These are phyloP conservation scores for Saprolegnia parasitica DNA, from an alignment of 352 stramenopile species.

Conservation along the genomic window DNA sequence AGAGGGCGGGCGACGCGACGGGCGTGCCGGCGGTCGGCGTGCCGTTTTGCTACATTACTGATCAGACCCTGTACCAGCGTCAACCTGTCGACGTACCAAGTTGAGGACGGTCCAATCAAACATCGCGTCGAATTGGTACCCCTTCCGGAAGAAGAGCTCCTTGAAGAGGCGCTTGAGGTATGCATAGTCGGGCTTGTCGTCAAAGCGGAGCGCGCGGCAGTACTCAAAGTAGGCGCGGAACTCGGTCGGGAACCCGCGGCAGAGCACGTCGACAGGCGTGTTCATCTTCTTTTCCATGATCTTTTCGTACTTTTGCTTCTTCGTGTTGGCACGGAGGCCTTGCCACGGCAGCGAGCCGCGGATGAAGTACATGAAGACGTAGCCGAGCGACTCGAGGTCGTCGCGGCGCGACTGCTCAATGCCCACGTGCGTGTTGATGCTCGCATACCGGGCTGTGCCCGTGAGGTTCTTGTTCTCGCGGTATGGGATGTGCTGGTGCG, in stretches of 20 bases:
- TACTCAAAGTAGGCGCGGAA: slow-evolving; percentile 98
- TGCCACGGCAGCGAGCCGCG: slow-evolving; percentile 96
- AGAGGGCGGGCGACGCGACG: neutral
- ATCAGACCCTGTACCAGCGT: too few relatives aligned
- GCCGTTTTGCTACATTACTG: slow-evolving; percentile 6
- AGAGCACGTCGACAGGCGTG: slow-evolving; percentile 89
- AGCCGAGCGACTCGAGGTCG: slow-evolving; percentile 96
- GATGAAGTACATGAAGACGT: slow-evolving; percentile 94
- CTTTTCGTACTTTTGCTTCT: slow-evolving; percentile 96
- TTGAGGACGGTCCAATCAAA: slow-evolving; percentile 98
- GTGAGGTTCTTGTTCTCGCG: slow-evolving; percentile 91
- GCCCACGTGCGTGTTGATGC: slow-evolving; percentile 98
- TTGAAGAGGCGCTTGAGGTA: slow-evolving; percentile 96
- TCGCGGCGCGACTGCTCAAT: slow-evolving; percentile 97
- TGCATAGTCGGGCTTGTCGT: slow-evolving; percentile 85
- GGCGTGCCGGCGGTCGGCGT: neutral
- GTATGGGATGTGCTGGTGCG: slow-evolving; percentile 88
- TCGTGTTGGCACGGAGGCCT: slow-evolving; percentile 94
- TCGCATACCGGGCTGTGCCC: slow-evolving; percentile 96
- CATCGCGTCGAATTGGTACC: slow-evolving; percentile 98
- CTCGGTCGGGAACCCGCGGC: slow-evolving; percentile 93
- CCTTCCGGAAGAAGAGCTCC: slow-evolving; percentile 98
- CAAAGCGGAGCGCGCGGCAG: slow-evolving; percentile 76
- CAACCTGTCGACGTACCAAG: slow-evolving; percentile 42
- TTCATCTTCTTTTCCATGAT: slow-evolving; percentile 99